A percentile compares a stretch with the other conserved stretches of the same genome.
phyloP scores from a whole-genome alignment of 2,329 filamentous ascomycete species.

The Stemphylium lycopersici region DNA sequence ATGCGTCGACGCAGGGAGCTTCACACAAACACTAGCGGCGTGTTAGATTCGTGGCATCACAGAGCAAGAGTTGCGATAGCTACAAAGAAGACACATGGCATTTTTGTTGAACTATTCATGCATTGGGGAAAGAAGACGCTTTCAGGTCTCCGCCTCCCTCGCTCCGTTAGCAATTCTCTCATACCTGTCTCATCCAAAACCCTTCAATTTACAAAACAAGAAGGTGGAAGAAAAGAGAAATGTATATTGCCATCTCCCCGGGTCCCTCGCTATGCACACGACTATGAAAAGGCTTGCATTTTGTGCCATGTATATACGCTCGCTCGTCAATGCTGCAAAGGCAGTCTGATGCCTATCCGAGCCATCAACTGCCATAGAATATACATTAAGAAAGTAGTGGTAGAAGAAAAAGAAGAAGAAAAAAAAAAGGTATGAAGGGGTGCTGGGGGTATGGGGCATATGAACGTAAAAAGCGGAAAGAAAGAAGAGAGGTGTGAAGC shows the following conservation, averaged over 20 bases:
- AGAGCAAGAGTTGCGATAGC: too few relatives aligned
- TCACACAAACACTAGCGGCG: too few relatives aligned
- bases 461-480: slow-evolving; percentile 9
- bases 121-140: too few relatives aligned
- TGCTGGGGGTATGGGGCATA: slow-evolving; percentile 17
- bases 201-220: too few relatives aligned
- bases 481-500: slow-evolving; percentile 9
- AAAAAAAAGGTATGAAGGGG: not conserved
- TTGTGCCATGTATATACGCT: slow-evolving; percentile 2
- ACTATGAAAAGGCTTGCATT: slow-evolving; percentile 1
- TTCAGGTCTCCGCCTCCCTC: too few relatives aligned
- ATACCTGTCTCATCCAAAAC: not conserved
- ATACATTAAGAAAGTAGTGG: slow-evolving; percentile 18
- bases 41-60: too few relatives aligned
- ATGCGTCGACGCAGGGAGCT: too few relatives aligned
- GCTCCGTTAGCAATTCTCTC: too few relatives aligned
- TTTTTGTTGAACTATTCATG: too few relatives aligned
- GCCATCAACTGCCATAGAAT: slow-evolving; percentile 11
- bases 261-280: not conserved
- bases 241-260: too few relatives aligned
- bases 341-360: not conserved
- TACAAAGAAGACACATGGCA: too few relatives aligned
- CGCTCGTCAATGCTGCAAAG: not conserved
- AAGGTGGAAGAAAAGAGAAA: too few relatives aligned
- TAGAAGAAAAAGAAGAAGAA: not conserved